phyloP scores from a whole-genome alignment of 2,329 filamentous ascomycete genomes.

The Calonectria montana region DNA sequence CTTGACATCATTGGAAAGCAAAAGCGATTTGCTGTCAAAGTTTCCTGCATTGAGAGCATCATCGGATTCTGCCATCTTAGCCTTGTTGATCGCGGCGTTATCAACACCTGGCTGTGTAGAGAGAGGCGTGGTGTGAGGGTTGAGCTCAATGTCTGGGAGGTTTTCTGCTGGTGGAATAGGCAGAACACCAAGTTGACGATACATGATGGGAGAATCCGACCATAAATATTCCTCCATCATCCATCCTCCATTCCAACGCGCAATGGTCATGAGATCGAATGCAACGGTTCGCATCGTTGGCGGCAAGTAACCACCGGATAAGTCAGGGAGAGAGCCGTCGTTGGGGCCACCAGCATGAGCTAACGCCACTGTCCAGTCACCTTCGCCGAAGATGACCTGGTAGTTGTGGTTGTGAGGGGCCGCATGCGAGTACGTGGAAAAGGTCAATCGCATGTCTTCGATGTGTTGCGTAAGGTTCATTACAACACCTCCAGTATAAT shows the following conservation, averaged over 20 bases:
- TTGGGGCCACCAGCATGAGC: neutral
- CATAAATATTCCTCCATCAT: constrained; percentile 14
- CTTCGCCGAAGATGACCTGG: constrained; percentile 4
- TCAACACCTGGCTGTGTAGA: neutral
- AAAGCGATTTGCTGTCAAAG: neutral
- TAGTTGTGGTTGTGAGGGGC: constrained; percentile 13
- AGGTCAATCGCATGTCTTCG: neutral
- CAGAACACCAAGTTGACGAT: constrained; percentile 2
- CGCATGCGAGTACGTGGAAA: neutral
- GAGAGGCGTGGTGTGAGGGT: neutral
- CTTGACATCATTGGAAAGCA: neutral
- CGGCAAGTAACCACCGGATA: neutral
- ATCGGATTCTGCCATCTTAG: neutral
- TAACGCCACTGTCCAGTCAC: constrained; percentile 7
- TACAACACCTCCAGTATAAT: neutral
- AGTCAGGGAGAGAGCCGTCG: neutral
- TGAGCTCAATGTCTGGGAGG: neutral
- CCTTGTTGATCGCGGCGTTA: neutral
- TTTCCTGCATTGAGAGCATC: neutral
- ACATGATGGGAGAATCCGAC: neutral
- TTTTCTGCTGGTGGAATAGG: neutral
- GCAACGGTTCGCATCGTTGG: neutral
- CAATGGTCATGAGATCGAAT: neutral
- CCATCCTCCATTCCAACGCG: neutral
- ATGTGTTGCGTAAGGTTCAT: neutral